A percentile compares a stretch with the other conserved stretches of the same genome.
Evolutionary conservation across 1,139 yeast species (phyloP).

Genomic region (Diutina catenulata): DNA sequence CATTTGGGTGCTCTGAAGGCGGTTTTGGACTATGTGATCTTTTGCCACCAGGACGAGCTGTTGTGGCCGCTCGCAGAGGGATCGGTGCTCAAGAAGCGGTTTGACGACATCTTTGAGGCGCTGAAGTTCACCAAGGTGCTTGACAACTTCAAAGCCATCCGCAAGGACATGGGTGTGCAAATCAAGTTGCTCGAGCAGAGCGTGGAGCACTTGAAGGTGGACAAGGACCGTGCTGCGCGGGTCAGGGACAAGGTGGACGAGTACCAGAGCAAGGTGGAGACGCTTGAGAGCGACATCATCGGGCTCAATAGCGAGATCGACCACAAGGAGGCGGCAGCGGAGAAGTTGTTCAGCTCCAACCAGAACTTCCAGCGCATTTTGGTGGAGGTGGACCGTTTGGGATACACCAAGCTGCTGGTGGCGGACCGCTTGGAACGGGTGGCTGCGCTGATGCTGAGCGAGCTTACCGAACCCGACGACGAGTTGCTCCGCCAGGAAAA

Average conservation of each 20-base stretch:
- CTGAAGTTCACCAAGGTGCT: conserved; percentile 85
- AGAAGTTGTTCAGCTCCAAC: conserved; percentile 57
- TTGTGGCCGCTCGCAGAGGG: conserved; percentile 97
- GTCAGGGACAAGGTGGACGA: conserved; percentile 37
- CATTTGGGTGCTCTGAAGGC: conserved; percentile 84
- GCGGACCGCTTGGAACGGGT: not conserved
- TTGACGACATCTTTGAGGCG: conserved; percentile 95
- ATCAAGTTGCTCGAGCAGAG: conserved; percentile 67
- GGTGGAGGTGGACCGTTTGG: not conserved
- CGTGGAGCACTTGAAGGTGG: conserved; percentile 63
- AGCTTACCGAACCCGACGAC: not conserved
- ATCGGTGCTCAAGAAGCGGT: conserved; percentile 72
- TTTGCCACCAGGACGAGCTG: conserved; percentile 96
- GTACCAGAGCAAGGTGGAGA: conserved; percentile 32
- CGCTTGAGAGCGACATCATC: conserved; percentile 37
- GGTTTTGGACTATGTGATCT: conserved; percentile 81
- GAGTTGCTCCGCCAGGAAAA: not conserved
- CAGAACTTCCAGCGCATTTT: conserved; percentile 63
- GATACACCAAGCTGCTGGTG: not conserved
- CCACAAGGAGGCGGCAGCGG: conserved; percentile 32
- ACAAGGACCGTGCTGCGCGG: conserved; percentile 59
- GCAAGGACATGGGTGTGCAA: conserved; percentile 68
- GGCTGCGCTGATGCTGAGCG: not conserved
- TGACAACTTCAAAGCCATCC: conserved; percentile 62
- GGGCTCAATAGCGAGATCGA: conserved; percentile 30